These are phyloP conservation scores for Ampelomyces quisqualis DNA, from an alignment of 2,329 filamentous ascomycete genomes.

Conservation along the genomic window DNA sequence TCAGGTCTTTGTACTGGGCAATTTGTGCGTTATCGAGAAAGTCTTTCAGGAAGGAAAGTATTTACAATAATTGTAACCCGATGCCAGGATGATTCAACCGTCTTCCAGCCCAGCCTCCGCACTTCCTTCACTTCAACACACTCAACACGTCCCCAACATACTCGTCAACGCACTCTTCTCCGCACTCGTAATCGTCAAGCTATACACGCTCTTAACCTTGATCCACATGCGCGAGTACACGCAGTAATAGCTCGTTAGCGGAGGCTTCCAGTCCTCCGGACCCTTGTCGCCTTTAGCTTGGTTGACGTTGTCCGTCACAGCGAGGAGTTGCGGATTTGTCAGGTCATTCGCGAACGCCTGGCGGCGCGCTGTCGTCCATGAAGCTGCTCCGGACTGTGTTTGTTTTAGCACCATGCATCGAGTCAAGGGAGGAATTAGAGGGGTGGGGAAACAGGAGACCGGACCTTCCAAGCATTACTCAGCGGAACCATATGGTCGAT, in stretches of 20 bases:
- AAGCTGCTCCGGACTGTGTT: constrained; percentile 62
- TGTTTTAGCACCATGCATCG: neutral
- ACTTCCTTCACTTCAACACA: neutral
- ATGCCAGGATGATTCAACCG: no score
- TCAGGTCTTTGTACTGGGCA: no score
- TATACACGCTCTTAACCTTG: constrained; percentile 73
- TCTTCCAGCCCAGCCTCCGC: neutral
- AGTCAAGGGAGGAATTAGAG: neutral
- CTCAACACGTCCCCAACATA: constrained; percentile 66
- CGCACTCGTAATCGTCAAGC: constrained; percentile 65
- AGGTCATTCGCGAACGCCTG: constrained; percentile 76
- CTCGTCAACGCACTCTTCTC: constrained; percentile 68
- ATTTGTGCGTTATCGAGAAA: no score
- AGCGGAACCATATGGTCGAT: constrained; percentile 84
- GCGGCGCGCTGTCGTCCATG: constrained; percentile 69
- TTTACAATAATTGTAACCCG: no score
- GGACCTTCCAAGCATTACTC: constrained; percentile 74
- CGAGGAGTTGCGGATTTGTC: constrained; percentile 71
- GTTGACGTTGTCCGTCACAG: constrained; percentile 78
- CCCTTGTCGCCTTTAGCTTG: constrained; percentile 69
- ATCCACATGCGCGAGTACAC: constrained; percentile 77
- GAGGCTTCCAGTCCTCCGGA: constrained; percentile 75
- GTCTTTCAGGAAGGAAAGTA: no score
- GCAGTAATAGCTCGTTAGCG: constrained; percentile 65
- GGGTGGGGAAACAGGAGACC: constrained; percentile 13